Conservation (phyloP, 1,139 yeast species). For the Kurtzmaniella quercitrusa region DNA sequence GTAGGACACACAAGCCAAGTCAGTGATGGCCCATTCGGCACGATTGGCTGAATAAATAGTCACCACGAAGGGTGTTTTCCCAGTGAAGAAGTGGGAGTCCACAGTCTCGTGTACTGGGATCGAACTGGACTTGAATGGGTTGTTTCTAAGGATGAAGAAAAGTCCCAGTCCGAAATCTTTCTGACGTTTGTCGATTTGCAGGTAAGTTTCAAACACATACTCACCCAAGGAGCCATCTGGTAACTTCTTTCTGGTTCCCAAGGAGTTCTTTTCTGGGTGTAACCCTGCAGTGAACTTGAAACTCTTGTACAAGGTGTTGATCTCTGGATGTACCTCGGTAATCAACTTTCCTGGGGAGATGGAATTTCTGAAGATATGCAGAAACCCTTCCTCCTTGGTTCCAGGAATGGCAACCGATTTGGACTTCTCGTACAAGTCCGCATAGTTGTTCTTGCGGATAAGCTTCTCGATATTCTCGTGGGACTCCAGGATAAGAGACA, state of each 20-base stretch:
- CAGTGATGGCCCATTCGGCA: slow-evolving; percentile 59
- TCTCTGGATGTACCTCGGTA: slow-evolving; percentile 43
- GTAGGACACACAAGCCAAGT: slow-evolving; percentile 52
- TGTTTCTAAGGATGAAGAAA: slow-evolving; percentile 45
- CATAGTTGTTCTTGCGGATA: slow-evolving; percentile 5
- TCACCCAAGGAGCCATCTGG: slow-evolving; percentile 37
- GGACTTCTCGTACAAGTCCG: slow-evolving; percentile 1
- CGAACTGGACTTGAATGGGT: slow-evolving; percentile 31
- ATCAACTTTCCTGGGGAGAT: slow-evolving; percentile 34
- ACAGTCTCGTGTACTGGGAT: slow-evolving; percentile 23
- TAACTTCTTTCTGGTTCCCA: slow-evolving; percentile 46
- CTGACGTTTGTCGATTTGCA: slow-evolving; percentile 36
- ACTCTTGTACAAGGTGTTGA: slow-evolving; percentile 47
- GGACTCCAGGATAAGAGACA: slow-evolving; percentile 7
- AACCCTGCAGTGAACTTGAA: slow-evolving; percentile 39
- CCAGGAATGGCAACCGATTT: slow-evolving; percentile 40
- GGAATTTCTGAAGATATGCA: slow-evolving; percentile 51
- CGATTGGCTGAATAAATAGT: slow-evolving; percentile 53
- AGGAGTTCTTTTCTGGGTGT: slow-evolving; percentile 36
- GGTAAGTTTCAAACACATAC: slow-evolving; percentile 49
- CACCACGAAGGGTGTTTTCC: slow-evolving; percentile 40
- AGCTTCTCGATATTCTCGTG: slow-evolving; percentile 6
- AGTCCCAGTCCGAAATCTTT: slow-evolving; percentile 62
- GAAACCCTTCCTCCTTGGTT: slow-evolving; percentile 44
- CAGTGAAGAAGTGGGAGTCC: slow-evolving; percentile 16